Conservation (phyloP, 2,329 filamentous ascomycete genomes). For the Cyclaneusma minus region DNA sequence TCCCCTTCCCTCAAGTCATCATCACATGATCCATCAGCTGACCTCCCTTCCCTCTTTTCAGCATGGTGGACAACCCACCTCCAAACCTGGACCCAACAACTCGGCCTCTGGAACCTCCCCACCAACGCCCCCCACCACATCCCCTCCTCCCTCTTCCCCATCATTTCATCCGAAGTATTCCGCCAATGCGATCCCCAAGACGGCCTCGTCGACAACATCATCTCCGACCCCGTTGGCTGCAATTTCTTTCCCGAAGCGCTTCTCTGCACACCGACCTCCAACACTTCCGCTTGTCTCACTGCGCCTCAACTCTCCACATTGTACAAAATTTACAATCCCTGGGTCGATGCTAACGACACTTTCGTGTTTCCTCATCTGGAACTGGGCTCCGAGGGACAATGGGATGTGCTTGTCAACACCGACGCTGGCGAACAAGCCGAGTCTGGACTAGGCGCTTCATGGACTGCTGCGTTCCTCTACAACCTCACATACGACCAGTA, state of each 20-base stretch:
- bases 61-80: conserved; percentile 5
- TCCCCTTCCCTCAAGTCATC: background rate
- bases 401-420: conserved; percentile 2
- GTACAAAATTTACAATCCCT: conserved; percentile 22
- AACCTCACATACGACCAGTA: conserved; percentile 18
- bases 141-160: conserved; percentile 23
- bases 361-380: conserved; percentile 6
- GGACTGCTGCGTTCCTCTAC: conserved; percentile 4
- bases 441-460: conserved; percentile 3
- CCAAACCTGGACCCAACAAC: conserved; percentile 20
- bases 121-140: conserved; percentile 28
- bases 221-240: conserved; percentile 22
- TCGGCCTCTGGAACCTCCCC: conserved; percentile 31
- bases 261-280: conserved; percentile 13
- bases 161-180: conserved; percentile 27
- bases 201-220: conserved; percentile 28
- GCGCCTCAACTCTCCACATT: conserved; percentile 25
- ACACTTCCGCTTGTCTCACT: conserved; percentile 25
- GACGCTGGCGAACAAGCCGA: conserved; percentile 4
- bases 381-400: conserved; percentile 6
- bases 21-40: background rate
- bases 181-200: conserved; percentile 33
- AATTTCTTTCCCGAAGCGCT: conserved; percentile 17
- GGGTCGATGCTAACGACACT: conserved; percentile 9
- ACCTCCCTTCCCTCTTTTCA: too few relatives aligned